phyloP scores from a whole-genome alignment of 2,329 filamentous ascomycete genomes.

The Lachnellula hyalina region DNA sequence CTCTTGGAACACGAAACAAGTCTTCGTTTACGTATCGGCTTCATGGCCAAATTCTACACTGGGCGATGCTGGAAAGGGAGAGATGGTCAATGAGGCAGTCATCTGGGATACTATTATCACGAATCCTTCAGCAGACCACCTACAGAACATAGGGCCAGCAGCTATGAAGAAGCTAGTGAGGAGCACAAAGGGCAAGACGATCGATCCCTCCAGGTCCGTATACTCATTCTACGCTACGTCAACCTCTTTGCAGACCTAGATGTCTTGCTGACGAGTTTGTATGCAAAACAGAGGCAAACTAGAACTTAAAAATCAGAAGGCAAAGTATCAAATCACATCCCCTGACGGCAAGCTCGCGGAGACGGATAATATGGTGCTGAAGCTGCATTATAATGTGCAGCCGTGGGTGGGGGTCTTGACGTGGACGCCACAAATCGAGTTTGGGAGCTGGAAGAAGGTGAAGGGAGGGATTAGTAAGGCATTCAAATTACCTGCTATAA shows the following conservation, averaged over 20 bases:
- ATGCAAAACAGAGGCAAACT: constrained; percentile 57
- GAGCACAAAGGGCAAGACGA: constrained; percentile 53
- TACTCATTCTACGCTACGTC: neutral
- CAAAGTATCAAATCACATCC: constrained; percentile 97
- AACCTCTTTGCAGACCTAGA: neutral
- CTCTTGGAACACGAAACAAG: constrained; percentile 98
- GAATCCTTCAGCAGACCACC: constrained; percentile 58
- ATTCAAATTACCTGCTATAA: constrained; percentile 62
- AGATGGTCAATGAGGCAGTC: constrained; percentile 61
- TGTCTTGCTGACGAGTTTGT: constrained; percentile 10
- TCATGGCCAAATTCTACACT: constrained; percentile 49
- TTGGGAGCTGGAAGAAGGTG: constrained; percentile 60
- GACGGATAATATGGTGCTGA: constrained; percentile 67
- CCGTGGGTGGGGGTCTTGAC: constrained; percentile 88
- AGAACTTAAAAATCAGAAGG: constrained; percentile 74
- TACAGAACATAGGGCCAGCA: constrained; percentile 54
- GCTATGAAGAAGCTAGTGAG: constrained; percentile 57
- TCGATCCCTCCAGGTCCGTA: constrained; percentile 39
- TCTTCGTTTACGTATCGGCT: constrained; percentile 94
- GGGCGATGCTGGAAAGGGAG: constrained; percentile 4
- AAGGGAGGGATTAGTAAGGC: constrained; percentile 57
- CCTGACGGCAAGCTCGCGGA: constrained; percentile 73
- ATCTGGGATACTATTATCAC: constrained; percentile 97
- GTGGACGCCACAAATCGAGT: constrained; percentile 60
- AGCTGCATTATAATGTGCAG: constrained; percentile 93